Evolutionary conservation across 345 rosid genomes (phyloP), one percentile per base, ranked within the genome.

Genomic region (Melaleuca alternifolia): DNA sequence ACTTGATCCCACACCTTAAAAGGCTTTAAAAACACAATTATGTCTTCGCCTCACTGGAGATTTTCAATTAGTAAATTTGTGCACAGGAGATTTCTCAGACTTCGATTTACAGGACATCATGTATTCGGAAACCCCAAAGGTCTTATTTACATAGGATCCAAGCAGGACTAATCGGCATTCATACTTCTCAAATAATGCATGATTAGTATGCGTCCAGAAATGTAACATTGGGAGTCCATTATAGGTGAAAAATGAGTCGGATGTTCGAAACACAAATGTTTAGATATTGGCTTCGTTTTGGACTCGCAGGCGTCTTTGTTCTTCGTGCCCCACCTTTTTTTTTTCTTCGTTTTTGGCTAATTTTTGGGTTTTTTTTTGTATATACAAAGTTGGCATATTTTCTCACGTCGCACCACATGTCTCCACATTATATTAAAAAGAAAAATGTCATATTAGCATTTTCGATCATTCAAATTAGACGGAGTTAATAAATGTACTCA

Each of bases 381-480:
- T n/a, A n/a, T n/a, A 24, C 24, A 57, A 57, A 12, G 3, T 57
- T n/a, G 26, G 30, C 62, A 1, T 57, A 57, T 57, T 59, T n/a
- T 26, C 65, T 12, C 5, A 30, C 15, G 44, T 15, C 18, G 44
- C 44, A 5, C 11, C 76, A 30, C 21, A 62, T 30, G 20, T 61
- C 41, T 28, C 44, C 10, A 62, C 14, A 62, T 62, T 62, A 30
- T 30, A 13, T 28, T 12, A 30, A 8, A 62, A 62, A 30, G 9
- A 62, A 62, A 30, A 62, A 12, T 5, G 11, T 11, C 7, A 59
- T 30, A 41, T 62, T 2, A 18, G 5, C 2, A 30, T 62, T 14
- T 1, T 28, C 6, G 1, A 0, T 15, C 0, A 5, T 10, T 15
- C 0, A 62, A 62, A 30, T 30, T 14, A 41, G 10, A 15, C 1